These are phyloP conservation scores for Phycomyces blakesleeanus DNA, from an alignment of 192 early-diverging fungal species.

Conservation along the genomic window DNA sequence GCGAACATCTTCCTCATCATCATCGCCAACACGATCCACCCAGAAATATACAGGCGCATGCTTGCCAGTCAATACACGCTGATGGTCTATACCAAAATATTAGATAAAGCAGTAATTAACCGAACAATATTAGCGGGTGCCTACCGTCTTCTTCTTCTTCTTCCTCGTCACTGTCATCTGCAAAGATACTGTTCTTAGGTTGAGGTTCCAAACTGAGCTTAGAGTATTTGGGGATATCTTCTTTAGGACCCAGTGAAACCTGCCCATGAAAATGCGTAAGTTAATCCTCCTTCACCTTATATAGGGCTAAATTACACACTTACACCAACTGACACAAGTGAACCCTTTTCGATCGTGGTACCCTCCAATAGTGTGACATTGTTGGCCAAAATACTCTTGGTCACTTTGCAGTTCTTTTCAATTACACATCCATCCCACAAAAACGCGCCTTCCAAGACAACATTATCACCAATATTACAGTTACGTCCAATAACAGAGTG, in stretches of 20 bases:
- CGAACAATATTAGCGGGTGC: not conserved
- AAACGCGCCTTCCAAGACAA: conserved; percentile 77
- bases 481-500: conserved; percentile 83
- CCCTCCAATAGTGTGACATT: conserved; percentile 62
- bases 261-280: conserved; percentile 9
- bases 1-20: conserved; percentile 49
- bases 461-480: conserved; percentile 77
- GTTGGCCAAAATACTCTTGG: conserved; percentile 72
- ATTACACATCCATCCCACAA: conserved; percentile 79
- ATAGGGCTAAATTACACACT: conserved; percentile 21
- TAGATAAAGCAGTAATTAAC: conserved; percentile 1
- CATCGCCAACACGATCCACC: conserved; percentile 48
- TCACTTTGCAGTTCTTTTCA: conserved; percentile 62
- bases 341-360: conserved; percentile 68
- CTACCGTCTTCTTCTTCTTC: conserved; percentile 29
- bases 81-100: conserved; percentile 13
- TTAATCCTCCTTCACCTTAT: not conserved
- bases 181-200: conserved; percentile 31
- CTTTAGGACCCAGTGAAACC: conserved; percentile 71
- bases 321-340: conserved; percentile 63
- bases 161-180: conserved; percentile 43
- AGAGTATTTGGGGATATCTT: conserved; percentile 61
- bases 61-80: conserved; percentile 46
- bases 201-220: conserved; percentile 51
- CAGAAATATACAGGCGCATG: conserved; percentile 61